These are phyloP conservation scores for Aspergillus cavernicola DNA, from an alignment of 495 filamentous ascomycete genomes.

Conservation along the genomic window DNA sequence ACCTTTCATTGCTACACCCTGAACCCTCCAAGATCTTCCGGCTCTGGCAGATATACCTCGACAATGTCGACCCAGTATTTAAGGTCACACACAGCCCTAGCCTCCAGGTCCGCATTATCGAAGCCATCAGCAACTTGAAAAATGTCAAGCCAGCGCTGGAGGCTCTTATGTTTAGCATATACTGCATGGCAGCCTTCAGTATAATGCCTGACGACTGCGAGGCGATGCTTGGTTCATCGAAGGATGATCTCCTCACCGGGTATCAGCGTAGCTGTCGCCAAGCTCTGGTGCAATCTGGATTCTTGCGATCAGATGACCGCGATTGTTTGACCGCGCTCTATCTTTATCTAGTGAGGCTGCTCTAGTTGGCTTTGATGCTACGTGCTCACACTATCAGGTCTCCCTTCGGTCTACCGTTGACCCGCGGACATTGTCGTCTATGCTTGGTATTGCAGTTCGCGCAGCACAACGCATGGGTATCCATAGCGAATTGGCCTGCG, in stretches of 20 bases:
- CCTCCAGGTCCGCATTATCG: slow-evolving; percentile 42
- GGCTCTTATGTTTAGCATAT: slow-evolving; percentile 56
- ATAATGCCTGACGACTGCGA: slow-evolving; percentile 40
- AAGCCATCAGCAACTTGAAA: slow-evolving; percentile 26
- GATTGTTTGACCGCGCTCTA: slow-evolving; percentile 58
- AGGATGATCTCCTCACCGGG: slow-evolving; percentile 38
- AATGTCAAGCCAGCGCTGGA: slow-evolving; percentile 23
- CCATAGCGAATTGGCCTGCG: slow-evolving; percentile 38
- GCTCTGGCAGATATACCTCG: slow-evolving; percentile 49
- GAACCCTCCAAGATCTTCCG: slow-evolving; percentile 38
- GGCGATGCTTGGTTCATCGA: slow-evolving; percentile 38
- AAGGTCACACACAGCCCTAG: slow-evolving; percentile 53
- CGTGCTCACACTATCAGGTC: slow-evolving; percentile 34
- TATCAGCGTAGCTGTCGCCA: slow-evolving; percentile 55
- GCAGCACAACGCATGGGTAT: slow-evolving; percentile 54
- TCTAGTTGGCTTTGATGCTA: neutral
- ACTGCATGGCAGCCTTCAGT: slow-evolving; percentile 47
- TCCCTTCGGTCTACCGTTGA: slow-evolving; percentile 42
- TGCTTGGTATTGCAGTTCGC: slow-evolving; percentile 51
- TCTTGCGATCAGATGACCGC: slow-evolving; percentile 44
- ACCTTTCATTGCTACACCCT: slow-evolving; percentile 49
- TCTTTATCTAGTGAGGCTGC: slow-evolving; percentile 51
- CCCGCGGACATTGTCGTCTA: slow-evolving; percentile 51
- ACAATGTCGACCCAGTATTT: slow-evolving; percentile 50
- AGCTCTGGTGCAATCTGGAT: slow-evolving; percentile 45